Evolutionary conservation across 2,329 filamentous ascomycete species (phyloP).

Genomic region (Cyanodermella asteris): DNA sequence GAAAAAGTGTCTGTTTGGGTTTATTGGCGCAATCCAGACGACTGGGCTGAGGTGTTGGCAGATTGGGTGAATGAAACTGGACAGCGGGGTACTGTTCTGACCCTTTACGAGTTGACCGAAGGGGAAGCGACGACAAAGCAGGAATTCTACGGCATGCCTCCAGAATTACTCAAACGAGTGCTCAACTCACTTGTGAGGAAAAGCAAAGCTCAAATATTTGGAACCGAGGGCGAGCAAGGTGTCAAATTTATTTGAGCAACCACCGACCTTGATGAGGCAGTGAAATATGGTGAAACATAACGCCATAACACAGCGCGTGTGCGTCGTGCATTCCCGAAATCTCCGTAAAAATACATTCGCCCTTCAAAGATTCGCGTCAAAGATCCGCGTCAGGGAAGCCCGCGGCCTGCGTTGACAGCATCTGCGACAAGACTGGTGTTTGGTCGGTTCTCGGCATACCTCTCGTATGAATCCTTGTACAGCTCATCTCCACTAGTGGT

Average conservation of each 20-base stretch:
- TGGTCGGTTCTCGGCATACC: slow-evolving; percentile 40
- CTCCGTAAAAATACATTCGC: no score
- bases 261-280: no score
- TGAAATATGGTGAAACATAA: no score
- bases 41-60: slow-evolving; percentile 67
- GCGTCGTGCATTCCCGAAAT: no score
- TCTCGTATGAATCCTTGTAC: slow-evolving; percentile 44
- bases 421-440: slow-evolving; percentile 35
- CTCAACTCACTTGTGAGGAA: slow-evolving; percentile 66
- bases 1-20: slow-evolving; percentile 44
- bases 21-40: slow-evolving; percentile 70
- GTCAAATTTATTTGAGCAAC: slow-evolving; percentile 70
- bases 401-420: slow-evolving; percentile 34
- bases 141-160: slow-evolving; percentile 77
- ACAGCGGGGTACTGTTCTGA: slow-evolving; percentile 74
- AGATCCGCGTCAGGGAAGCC: slow-evolving; percentile 22
- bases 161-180: slow-evolving; percentile 56
- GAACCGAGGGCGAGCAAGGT: slow-evolving; percentile 65
- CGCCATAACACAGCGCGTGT: no score
- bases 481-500: slow-evolving; percentile 46
- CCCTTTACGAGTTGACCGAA: slow-evolving; percentile 74
- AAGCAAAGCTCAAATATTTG: slow-evolving; percentile 85
- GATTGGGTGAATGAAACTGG: slow-evolving; percentile 62
- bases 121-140: slow-evolving; percentile 57
- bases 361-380: no score